Conservation (phyloP, 305 asterid species). For the Ajuga reptans region DNA sequence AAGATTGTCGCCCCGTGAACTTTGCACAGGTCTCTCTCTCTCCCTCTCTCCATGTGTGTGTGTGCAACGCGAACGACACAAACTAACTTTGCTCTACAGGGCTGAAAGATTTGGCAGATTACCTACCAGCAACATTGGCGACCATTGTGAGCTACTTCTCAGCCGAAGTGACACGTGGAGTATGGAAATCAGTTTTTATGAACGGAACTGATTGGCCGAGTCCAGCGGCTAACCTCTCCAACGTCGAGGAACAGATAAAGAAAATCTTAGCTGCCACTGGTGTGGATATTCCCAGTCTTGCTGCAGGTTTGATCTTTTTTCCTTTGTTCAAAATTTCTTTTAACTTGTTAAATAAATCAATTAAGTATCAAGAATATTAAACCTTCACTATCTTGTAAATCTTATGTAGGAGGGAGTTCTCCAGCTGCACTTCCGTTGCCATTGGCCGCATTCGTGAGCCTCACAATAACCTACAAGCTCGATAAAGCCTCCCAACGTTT, state of each 20-base stretch:
- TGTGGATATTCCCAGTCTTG: conserved; percentile 90
- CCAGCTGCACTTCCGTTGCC: conserved; percentile 93
- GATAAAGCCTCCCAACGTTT: conserved; percentile 90
- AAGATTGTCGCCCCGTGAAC: conserved; percentile 84
- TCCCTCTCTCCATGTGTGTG: background rate
- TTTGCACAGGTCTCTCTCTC: conserved; percentile 65
- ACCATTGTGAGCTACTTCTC: conserved; percentile 92
- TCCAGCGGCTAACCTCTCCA: conserved; percentile 84
- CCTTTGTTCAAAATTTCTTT: background rate
- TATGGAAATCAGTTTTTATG: conserved; percentile 93
- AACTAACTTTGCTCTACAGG: conserved; percentile 37
- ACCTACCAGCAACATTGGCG: conserved; percentile 93
- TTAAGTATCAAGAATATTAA: background rate
- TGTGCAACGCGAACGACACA: background rate
- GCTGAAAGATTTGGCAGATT: conserved; percentile 92
- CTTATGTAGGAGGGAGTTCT: conserved; percentile 60
- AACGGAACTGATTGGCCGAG: conserved; percentile 99
- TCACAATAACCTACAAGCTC: conserved; percentile 95
- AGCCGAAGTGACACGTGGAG: conserved; percentile 97
- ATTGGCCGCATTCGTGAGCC: conserved; percentile 95
- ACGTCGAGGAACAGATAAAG: conserved; percentile 91
- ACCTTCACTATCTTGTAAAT: conserved; percentile 12
- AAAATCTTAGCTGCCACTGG: conserved; percentile 90
- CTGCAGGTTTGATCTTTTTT: conserved; percentile 47
- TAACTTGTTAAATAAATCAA: too few species aligned